Percentiles rank a stretch among this genome's conserved stretches.
These are phyloP conservation scores for Debaryomycetaceae sp. DNA, from an alignment of 1,139 yeast genomes.

Conservation along the genomic window DNA sequence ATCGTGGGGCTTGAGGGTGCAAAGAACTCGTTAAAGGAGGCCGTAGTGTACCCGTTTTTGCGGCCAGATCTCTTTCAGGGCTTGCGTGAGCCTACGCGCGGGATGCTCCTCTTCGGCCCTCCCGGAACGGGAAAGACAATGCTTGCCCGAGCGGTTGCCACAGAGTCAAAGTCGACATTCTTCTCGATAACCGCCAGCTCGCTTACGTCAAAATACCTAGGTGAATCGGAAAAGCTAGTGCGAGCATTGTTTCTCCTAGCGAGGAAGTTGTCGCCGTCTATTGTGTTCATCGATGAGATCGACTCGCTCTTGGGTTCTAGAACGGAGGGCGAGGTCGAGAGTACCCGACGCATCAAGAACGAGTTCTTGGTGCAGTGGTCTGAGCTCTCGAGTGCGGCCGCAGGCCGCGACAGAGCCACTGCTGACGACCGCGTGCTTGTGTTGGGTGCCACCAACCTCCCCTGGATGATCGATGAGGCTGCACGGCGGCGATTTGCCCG, in stretches of 20 bases:
- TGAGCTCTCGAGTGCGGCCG: conserved; percentile 89
- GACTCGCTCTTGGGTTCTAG: conserved; percentile 86
- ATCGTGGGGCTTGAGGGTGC: conserved; percentile 93
- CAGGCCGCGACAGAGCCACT: conserved; percentile 65
- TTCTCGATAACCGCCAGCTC: conserved; percentile 92
- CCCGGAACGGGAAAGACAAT: conserved; percentile 99
- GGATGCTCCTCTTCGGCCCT: conserved; percentile 94
- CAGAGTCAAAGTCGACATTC: conserved; percentile 92
- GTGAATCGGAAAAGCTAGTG: conserved; percentile 93
- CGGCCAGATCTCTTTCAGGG: conserved; percentile 93
- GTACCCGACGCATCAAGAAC: conserved; percentile 86
- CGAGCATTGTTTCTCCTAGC: conserved; percentile 86
- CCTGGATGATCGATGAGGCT: conserved; percentile 98
- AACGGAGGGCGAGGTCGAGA: conserved; percentile 87
- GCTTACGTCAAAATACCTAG: conserved; percentile 84
- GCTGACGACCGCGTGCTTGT: conserved; percentile 72
- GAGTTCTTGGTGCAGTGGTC: conserved; percentile 97
- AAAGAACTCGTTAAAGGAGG: conserved; percentile 85
- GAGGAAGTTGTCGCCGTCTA: conserved; percentile 83
- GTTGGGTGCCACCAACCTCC: conserved; percentile 92
- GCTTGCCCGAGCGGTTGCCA: conserved; percentile 97
- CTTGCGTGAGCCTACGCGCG: conserved; percentile 90
- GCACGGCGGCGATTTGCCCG: conserved; percentile 93
- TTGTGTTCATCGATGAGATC: conserved; percentile 94
- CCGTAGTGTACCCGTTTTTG: conserved; percentile 93